Evolutionary conservation across 2,329 filamentous ascomycete genomes (phyloP).

Genomic region (Polytolypa hystricis): DNA sequence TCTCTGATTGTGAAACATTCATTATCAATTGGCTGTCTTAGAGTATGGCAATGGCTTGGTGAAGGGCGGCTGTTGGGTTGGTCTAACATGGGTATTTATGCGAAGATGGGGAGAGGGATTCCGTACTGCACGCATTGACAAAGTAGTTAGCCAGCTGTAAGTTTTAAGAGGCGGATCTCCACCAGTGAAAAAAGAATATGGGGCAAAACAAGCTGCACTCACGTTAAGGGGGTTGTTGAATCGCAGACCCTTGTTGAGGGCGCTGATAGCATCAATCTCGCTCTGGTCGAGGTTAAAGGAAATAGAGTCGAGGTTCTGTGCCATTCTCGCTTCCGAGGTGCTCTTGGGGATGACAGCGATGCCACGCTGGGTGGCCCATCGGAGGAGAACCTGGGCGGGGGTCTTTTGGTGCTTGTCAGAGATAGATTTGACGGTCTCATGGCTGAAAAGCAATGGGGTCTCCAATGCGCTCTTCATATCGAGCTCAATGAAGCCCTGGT

Average conservation of each 20-base stretch:
- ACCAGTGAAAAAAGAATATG: conserved; percentile 11
- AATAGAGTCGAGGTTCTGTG: conserved; percentile 56
- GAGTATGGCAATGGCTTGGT: too few species aligned
- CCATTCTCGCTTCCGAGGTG: conserved; percentile 45
- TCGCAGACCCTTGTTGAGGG: conserved; percentile 54
- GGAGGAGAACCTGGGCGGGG: conserved; percentile 68
- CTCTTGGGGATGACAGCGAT: conserved; percentile 77
- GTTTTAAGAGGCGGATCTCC: conserved; percentile 3
- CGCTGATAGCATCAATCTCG: conserved; percentile 57
- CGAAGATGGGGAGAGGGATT: conserved; percentile 42
- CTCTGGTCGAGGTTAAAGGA: conserved; percentile 54
- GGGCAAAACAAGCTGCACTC: conserved; percentile 26
- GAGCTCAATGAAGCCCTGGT: conserved; percentile 67
- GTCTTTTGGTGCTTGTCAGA: conserved; percentile 61
- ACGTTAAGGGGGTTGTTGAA: conserved; percentile 69
- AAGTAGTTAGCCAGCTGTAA: conserved; percentile 3
- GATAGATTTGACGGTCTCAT: conserved; percentile 52
- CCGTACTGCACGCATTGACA: conserved; percentile 35
- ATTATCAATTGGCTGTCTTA: too few species aligned
- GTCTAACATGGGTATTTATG: conserved; percentile 27
- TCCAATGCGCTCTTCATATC: conserved; percentile 56
- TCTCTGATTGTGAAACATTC: too few species aligned
- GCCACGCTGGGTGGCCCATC: conserved; percentile 76
- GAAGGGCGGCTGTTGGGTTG: too few species aligned
- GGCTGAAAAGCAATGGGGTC: conserved; percentile 59